Percentiles rank a stretch among this genome's conserved stretches.
Evolutionary conservation across 495 filamentous ascomycete genomes (phyloP).

Genomic region (Aeminium ludgeri): DNA sequence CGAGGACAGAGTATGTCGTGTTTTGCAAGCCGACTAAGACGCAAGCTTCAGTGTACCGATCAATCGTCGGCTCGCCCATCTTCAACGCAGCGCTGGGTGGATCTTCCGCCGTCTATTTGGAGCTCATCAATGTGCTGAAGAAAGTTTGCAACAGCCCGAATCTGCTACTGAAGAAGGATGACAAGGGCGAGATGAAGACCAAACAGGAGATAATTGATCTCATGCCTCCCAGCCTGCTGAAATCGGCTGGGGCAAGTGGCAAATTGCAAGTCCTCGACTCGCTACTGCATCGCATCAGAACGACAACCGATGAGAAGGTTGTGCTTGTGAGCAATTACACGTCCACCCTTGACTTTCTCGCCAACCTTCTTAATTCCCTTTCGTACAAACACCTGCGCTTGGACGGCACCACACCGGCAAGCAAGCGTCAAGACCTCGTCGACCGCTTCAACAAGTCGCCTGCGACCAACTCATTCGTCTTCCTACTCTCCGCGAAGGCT

Average conservation of each 20-base stretch:
- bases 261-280: conserved; percentile 60
- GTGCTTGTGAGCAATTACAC: conserved; percentile 76
- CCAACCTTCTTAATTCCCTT: conserved; percentile 44
- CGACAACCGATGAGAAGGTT: conserved; percentile 46
- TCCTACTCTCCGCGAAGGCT: conserved; percentile 64
- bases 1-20: conserved; percentile 63
- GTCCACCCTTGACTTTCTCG: conserved; percentile 54
- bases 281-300: conserved; percentile 44
- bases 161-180: conserved; percentile 33
- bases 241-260: conserved; percentile 42
- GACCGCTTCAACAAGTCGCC: conserved; percentile 57
- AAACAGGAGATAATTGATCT: conserved; percentile 36
- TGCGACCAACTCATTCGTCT: conserved; percentile 45
- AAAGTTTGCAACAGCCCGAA: conserved; percentile 71
- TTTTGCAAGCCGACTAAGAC: conserved; percentile 54
- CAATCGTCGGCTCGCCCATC: conserved; percentile 50
- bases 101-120: conserved; percentile 49
- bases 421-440: conserved; percentile 56
- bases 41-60: conserved; percentile 54
- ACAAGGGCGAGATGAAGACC: conserved; percentile 24
- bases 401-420: conserved; percentile 52
- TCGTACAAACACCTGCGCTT: conserved; percentile 52
- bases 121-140: conserved; percentile 64
- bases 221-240: conserved; percentile 41
- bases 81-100: conserved; percentile 46